Conservation (phyloP, 129 eudicot species). For the Flaveria trinervia region DNA sequence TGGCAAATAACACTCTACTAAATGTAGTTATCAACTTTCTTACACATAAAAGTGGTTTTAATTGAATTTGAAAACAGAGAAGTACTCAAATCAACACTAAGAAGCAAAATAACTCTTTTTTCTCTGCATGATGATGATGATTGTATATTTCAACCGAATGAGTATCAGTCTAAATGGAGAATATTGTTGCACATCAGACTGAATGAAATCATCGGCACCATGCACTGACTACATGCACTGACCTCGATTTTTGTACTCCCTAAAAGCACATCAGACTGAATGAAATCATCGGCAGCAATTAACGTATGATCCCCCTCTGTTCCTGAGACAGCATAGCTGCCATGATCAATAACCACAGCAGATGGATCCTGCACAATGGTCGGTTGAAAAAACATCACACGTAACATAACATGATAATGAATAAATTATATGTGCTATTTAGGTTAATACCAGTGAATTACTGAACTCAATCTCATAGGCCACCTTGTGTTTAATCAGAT, state of each 20-base stretch:
- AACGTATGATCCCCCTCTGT: conserved; percentile 56
- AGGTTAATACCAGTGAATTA: not conserved
- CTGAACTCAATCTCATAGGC: conserved; percentile 20
- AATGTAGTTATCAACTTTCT: conserved; percentile 1
- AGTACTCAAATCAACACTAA: not conserved
- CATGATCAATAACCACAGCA: conserved; percentile 57
- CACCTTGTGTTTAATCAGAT: not conserved
- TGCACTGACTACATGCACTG: conserved; percentile 33
- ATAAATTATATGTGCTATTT: not conserved
- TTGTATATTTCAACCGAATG: not conserved
- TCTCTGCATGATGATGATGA: not conserved
- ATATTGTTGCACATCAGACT: not conserved
- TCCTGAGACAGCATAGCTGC: conserved; percentile 49
- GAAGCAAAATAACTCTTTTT: not conserved
- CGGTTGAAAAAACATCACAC: not conserved
- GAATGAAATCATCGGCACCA: no score
- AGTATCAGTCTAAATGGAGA: not conserved
- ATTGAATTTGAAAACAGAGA: not conserved
- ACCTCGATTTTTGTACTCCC: conserved; percentile 56
- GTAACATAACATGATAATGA: not conserved
- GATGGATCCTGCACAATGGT: conserved; percentile 38
- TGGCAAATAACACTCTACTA: not conserved
- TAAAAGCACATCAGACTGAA: conserved; percentile 47
- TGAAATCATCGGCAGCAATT: conserved; percentile 51
- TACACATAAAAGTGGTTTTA: not conserved